Evolutionary conservation across 139 green algal species (phyloP).

Genomic region (Pycnococcus provasolii): DNA sequence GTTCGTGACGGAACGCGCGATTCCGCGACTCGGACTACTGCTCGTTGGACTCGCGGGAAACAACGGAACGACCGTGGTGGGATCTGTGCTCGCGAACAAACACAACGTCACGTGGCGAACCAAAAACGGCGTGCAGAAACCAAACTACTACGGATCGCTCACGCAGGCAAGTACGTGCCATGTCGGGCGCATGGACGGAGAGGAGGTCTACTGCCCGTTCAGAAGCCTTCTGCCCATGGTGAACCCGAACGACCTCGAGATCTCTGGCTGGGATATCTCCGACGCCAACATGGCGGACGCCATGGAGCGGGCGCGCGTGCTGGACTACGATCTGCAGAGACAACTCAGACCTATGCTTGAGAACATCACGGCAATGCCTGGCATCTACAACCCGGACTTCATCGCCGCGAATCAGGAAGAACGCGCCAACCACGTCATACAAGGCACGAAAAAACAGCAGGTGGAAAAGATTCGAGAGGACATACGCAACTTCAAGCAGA

Average conservation of each 20-base stretch:
- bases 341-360: slow-evolving; percentile 91
- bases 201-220: slow-evolving; percentile 89
- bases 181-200: slow-evolving; percentile 84
- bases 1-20: too few relatives aligned
- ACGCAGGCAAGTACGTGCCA: slow-evolving; percentile 89
- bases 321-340: slow-evolving; percentile 94
- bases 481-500: slow-evolving; percentile 52
- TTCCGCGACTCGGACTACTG: slow-evolving; percentile 34
- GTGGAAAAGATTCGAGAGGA: slow-evolving; percentile 72
- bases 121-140: slow-evolving; percentile 85
- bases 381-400: slow-evolving; percentile 92
- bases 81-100: slow-evolving; percentile 88
- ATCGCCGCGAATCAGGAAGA: slow-evolving; percentile 91
- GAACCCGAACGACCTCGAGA: slow-evolving; percentile 87
- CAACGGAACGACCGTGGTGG: slow-evolving; percentile 94
- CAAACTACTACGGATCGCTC: slow-evolving; percentile 96
- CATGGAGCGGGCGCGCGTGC: slow-evolving; percentile 62
- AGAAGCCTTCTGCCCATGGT: slow-evolving; percentile 54
- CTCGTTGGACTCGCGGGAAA: slow-evolving; percentile 95
- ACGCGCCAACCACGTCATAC: slow-evolving; percentile 88
- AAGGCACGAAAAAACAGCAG: slow-evolving; percentile 80
- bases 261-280: slow-evolving; percentile 97
- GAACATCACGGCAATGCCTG: slow-evolving; percentile 79
- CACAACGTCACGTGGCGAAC: slow-evolving; percentile 90
- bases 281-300: slow-evolving; percentile 82